Conservation (phyloP, 306 rosid species). For the Cercis canadensis region DNA sequence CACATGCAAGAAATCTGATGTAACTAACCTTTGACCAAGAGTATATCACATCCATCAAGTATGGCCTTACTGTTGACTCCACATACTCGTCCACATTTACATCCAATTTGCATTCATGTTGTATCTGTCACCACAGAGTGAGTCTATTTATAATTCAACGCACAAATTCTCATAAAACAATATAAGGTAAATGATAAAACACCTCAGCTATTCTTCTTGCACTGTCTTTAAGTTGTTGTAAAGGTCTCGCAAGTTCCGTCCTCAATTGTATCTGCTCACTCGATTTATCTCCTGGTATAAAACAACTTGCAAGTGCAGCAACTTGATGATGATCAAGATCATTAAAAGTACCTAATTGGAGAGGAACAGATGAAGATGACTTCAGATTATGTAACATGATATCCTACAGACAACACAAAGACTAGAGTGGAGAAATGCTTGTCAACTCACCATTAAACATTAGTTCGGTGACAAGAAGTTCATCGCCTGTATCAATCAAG, state of each 20-base stretch:
- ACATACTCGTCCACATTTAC: constrained; percentile 86
- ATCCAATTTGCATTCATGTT: constrained; percentile 95
- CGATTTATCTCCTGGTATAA: constrained; percentile 91
- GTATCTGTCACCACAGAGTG: constrained; percentile 63
- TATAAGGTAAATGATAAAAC: constrained; percentile 28
- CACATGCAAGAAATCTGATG: not conserved
- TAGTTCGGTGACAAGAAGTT: constrained; percentile 94
- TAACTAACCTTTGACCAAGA: constrained; percentile 96
- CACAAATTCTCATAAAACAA: constrained; percentile 24
- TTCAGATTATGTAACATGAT: constrained; percentile 24
- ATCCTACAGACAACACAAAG: constrained; percentile 7
- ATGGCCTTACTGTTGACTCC: constrained; percentile 96
- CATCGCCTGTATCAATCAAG: constrained; percentile 98
- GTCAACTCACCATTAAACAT: constrained; percentile 88
- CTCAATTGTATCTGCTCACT: constrained; percentile 91
- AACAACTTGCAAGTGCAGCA: constrained; percentile 98
- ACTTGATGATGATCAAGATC: constrained; percentile 96
- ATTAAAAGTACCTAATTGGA: constrained; percentile 81
- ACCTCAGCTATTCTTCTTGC: constrained; percentile 99
- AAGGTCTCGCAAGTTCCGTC: constrained; percentile 89
- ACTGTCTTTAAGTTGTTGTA: constrained; percentile 96
- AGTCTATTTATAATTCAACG: constrained; percentile 18
- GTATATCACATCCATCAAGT: constrained; percentile 94
- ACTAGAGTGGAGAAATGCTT: constrained; percentile 2
- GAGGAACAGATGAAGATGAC: not conserved